Percentiles rank a stretch among this genome's conserved stretches.
Evolutionary conservation across 805 yeast species (phyloP).

Genomic region (Candida parachauliodes): DNA sequence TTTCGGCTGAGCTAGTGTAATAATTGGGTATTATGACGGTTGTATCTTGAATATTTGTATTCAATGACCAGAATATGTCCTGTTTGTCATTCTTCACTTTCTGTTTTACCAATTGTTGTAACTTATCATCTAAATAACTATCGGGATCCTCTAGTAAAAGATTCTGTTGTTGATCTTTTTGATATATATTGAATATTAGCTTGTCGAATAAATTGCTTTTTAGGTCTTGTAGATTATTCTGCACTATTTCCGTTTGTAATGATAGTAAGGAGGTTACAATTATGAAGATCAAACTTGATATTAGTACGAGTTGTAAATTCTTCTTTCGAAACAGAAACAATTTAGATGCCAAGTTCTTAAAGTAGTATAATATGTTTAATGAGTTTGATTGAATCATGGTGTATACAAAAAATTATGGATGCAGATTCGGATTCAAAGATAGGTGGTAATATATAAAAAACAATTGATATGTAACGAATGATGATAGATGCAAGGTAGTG

Average conservation of each 20-base stretch:
- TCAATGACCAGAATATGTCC: slow-evolving; percentile 21
- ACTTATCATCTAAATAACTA: slow-evolving; percentile 13
- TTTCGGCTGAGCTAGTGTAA: slow-evolving; percentile 4
- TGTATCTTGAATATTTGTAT: slow-evolving; percentile 12
- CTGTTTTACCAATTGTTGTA: slow-evolving; percentile 14
- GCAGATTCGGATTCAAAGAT: too few relatives aligned
- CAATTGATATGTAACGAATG: too few relatives aligned
- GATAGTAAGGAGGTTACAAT: background rate
- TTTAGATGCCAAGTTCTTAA: background rate
- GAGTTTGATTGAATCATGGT: background rate
- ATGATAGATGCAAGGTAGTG: too few relatives aligned
- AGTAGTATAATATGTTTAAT: background rate
- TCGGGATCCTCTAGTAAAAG: slow-evolving; percentile 12
- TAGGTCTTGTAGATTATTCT: background rate
- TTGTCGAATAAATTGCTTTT: slow-evolving; percentile 2
- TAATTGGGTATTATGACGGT: slow-evolving; percentile 15
- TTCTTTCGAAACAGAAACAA: slow-evolving; percentile 2
- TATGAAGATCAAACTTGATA: slow-evolving; percentile 3
- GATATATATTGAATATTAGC: slow-evolving; percentile 1
- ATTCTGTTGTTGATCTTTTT: background rate
- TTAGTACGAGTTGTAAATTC: slow-evolving; percentile 1
- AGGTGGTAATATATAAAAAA: too few relatives aligned
- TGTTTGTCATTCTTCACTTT: slow-evolving; percentile 20
- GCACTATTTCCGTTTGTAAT: background rate
- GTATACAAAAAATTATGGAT: too few relatives aligned